Base-by-base conservation (phyloP, 192 early-diverging fungal species). In the Backusella parvicylindrica region DNA sequence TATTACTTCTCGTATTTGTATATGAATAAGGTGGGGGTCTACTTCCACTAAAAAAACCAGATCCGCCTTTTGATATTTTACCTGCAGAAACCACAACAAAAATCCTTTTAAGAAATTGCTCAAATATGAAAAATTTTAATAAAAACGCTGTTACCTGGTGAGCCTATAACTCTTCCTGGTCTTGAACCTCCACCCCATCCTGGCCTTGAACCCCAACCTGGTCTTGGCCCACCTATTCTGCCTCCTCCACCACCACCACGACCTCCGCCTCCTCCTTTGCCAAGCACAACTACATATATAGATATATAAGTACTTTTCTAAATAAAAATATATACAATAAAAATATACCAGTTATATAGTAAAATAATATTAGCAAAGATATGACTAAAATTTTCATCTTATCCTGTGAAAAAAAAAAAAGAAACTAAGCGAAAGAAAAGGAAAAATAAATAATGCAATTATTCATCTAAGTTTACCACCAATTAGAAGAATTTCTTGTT, bases 221-320 rank as follows among this genome's bases (percentile, higher is more conserved):
- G 8, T 16, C 13, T 15, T 23, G 64, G 37, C 12, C 71, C 65
- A 38, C 64, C 18, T 0, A 70, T 64, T 1, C 47, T 23, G 21
- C 31, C 11, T 32, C 26, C 23, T 15, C 78, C 63, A 18, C 69
- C 63, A 33, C 31, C 53, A 28, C 60, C 73, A 16, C 69, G 35
- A n/a, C 76, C 73, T 33, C 77, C 77, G 40, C 75, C 75, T 21
- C 77, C 77, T 16, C 72, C 79, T 72, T 76, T 76, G 16, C 71
- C 75, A 30, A 80, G 2, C 13, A 68, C 68, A 30, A 26, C 75
- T 69, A 63, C 3, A 68, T 11, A 38, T 31, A 36, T 1, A 41
- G 15, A 67, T 38, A n/a, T 35, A 18, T 47, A 47, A 47, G 43
- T 18, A 0, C 47, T 70, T 43, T 23, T 73, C 13, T 23, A 28